phyloP scores from a whole-genome alignment of 176 grass and related monocot genomes.

The Oryza longistaminata region DNA sequence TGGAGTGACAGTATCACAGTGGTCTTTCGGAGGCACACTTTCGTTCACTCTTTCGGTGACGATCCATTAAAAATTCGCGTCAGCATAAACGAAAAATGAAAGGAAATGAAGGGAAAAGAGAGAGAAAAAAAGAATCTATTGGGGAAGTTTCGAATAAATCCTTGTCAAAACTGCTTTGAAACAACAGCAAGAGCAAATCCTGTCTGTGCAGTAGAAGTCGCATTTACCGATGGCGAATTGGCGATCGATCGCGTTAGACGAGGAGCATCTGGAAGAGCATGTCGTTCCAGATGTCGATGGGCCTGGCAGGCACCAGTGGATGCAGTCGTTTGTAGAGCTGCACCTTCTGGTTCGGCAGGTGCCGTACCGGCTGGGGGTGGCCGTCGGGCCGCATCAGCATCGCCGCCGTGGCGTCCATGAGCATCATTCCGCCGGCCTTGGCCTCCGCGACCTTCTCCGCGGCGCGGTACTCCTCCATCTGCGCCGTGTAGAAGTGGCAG shows the following conservation, averaged over 20 bases:
- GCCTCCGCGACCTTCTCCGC: constrained; percentile 29
- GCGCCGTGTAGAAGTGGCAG: constrained; percentile 62
- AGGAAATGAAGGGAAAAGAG: neutral
- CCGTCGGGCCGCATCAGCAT: constrained; percentile 82
- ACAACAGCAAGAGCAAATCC: constrained; percentile 5
- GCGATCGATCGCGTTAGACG: neutral
- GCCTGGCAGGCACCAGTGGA: constrained; percentile 77
- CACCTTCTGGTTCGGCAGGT: constrained; percentile 60
- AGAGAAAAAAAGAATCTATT: neutral
- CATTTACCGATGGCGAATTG: constrained; percentile 15
- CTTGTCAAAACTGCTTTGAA: constrained; percentile 37
- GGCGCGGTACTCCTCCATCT: constrained; percentile 69
- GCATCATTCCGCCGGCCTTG: constrained; percentile 41
- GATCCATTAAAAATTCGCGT: constrained; percentile 9
- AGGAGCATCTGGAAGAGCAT: constrained; percentile 73
- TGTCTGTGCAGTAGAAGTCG: constrained; percentile 24
- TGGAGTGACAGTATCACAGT: neutral
- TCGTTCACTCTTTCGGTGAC: constrained; percentile 1
- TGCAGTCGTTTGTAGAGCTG: constrained; percentile 78
- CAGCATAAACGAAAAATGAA: neutral
- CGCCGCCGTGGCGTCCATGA: constrained; percentile 69
- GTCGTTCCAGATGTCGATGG: constrained; percentile 80
- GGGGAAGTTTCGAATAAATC: neutral
- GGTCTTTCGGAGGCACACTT: neutral
- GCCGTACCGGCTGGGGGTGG: constrained; percentile 68